These are phyloP conservation scores for Geotrichum phurueaensis DNA, from an alignment of 1,139 yeast genomes.

Conservation along the genomic window DNA sequence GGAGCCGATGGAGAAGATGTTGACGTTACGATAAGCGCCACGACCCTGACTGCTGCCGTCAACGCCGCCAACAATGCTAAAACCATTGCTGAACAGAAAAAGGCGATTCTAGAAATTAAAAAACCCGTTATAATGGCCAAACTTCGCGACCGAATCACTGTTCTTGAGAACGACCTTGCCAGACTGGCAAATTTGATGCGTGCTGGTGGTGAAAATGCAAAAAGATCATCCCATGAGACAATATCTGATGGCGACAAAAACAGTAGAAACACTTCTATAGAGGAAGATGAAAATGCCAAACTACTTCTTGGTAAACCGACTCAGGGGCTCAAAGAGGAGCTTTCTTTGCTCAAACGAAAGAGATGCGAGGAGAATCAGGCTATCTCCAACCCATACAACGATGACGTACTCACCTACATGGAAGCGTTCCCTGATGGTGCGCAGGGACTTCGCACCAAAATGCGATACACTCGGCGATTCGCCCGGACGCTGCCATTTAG, in stretches of 20 bases:
- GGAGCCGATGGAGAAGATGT: background rate
- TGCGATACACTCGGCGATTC: conserved; percentile 16
- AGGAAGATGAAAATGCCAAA: background rate
- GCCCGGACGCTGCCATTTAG: conserved; percentile 11
- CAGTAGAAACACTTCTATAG: background rate
- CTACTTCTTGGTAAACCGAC: background rate
- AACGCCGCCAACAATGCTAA: conserved; percentile 6
- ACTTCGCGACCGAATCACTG: conserved; percentile 11
- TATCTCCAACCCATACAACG: background rate
- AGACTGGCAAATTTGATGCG: conserved; percentile 10
- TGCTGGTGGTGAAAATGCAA: conserved; percentile 1
- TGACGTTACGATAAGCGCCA: background rate
- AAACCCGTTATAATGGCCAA: conserved; percentile 12
- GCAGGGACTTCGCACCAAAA: conserved; percentile 1
- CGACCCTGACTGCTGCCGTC: conserved; percentile 1
- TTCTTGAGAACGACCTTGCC: conserved; percentile 12
- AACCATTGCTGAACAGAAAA: conserved; percentile 6
- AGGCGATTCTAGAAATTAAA: conserved; percentile 7
- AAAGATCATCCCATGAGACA: background rate
- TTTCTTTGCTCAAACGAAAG: background rate
- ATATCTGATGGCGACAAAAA: background rate
- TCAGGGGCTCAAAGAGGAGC: background rate
- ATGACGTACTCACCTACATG: background rate
- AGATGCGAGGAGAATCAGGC: background rate
- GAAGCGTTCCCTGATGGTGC: background rate